Evolutionary conservation across 139 green algal genomes (phyloP), one percentile per base, ranked within the genome.

Genomic region (Picocystis salinarum): DNA sequence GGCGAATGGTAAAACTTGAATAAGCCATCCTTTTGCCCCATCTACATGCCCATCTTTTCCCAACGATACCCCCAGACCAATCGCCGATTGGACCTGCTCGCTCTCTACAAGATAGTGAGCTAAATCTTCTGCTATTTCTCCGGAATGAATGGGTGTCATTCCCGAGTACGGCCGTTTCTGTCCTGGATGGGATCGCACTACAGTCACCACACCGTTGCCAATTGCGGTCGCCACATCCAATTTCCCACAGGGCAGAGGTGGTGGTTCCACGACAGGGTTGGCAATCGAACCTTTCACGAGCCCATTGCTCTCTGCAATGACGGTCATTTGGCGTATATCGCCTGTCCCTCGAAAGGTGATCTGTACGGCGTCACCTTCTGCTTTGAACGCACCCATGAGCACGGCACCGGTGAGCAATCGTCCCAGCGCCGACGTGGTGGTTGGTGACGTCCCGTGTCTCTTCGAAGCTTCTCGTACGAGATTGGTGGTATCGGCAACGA

Each of bases 91-190:
- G 13, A 57, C 28, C 56, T 84, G 74, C 55, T 85, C 75, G 23
- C 23, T 58, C 11, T 80, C 67, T 3, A 39, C 67, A 52, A 94
- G 50, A 61, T 94, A 94, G 24, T 55, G 60, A 0, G 83, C 76
- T 15, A 94, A 51, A 67, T 94, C 83, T 47, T 92, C 82, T 1
- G 71, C 83, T 9, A 94, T 50, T 59, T 89, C 79, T 6, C 66
- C 66, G n/a, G 33, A 46, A 4, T 55, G 46, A 34, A 92, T 80
- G 10, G 58, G 56, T 24, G 79, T 59, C 47, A 71, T 71, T 6
- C 79, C 75, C 10, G 70, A 77, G 58, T 76, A 83, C 28, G 52
- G 52, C 23, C 51, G 19, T 28, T 46, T 40, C 45, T 29, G 41
- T 12, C 30, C 4, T 6, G 45, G 59, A 29, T 55, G 48, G 24